Evolutionary conservation across 1,284 basidiomycete species (phyloP), one percentile per base, ranked within the genome.

Genomic region (Austropuccinia psidii): DNA sequence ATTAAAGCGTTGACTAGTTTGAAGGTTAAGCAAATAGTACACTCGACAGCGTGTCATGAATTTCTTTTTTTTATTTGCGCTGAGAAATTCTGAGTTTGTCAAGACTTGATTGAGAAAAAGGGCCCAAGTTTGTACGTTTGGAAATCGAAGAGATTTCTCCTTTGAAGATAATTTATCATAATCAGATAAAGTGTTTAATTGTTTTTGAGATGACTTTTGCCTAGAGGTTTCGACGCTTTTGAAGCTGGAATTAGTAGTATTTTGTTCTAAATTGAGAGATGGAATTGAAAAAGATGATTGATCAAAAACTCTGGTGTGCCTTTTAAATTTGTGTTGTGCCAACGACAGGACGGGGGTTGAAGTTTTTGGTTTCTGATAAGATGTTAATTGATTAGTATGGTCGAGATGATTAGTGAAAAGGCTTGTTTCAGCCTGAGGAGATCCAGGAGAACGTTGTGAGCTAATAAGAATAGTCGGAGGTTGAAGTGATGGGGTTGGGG

Each of bases 31-130:
- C 19, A 73, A 58, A 24, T 73, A 73, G 43, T 61, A 73, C 39
- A 73, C 39, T 13, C 49, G 69, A 43, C 49, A 62, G 47, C 69
- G 57, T 29, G 52, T 73, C 60, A 61, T 62, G 35, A 67, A 67
- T 21, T 43, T 37, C 45, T 73, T 73, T n/a, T 21, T 6, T 49
- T 60, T 57, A 13, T 3, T 35, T 33, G 27, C 39, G 24, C 39
- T 24, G n/a, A n/a, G n/a, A n/a, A n/a, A n/a, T n/a, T n/a, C n/a
- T 21, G 54, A 21, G 37, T 33, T 60, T 15, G 31, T 52, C 9
- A 27, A n/a, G 1, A 47, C 27, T 31, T 33, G 21, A 54, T 45
- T 15, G n/a, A 73, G 69, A 24, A 73, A 73, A 35, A 21, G 33
- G 41, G 57, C 60, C 49, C 57, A 73, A 27, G 62, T 50, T 41